phyloP scores from a whole-genome alignment of 768 basidiomycete genomes.

The Tubosaeta sp. region DNA sequence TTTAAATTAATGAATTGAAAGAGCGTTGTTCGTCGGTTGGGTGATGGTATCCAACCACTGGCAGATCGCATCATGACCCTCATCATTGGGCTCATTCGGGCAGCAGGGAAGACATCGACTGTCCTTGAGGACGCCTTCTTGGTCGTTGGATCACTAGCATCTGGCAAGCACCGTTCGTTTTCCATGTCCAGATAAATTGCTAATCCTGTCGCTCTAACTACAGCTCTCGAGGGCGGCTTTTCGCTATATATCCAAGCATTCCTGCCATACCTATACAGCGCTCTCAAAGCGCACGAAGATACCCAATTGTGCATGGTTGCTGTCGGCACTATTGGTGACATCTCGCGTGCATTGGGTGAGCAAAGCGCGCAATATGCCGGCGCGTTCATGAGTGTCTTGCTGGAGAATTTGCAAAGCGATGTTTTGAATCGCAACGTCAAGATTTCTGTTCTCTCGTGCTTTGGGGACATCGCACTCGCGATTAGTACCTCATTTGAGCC shows the following conservation, averaged over 20 bases:
- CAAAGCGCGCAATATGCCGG: constrained; percentile 78
- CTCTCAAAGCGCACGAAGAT: constrained; percentile 90
- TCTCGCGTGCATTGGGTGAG: constrained; percentile 91
- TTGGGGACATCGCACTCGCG: constrained; percentile 95
- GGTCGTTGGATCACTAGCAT: constrained; percentile 82
- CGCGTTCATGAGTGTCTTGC: constrained; percentile 86
- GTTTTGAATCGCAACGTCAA: constrained; percentile 92
- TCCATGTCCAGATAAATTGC: background rate
- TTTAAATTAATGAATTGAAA: constrained; percentile 30
- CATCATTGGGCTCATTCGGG: constrained; percentile 76
- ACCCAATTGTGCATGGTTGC: constrained; percentile 94
- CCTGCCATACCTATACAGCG: constrained; percentile 81
- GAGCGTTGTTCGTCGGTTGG: constrained; percentile 84
- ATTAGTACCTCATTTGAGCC: constrained; percentile 84
- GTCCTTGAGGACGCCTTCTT: constrained; percentile 96
- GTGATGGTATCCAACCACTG: constrained; percentile 76
- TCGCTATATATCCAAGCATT: constrained; percentile 81
- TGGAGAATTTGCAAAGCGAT: constrained; percentile 88
- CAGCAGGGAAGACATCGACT: constrained; percentile 89
- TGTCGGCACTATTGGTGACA: constrained; percentile 92
- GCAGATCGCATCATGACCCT: constrained; percentile 96
- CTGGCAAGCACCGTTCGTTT: constrained; percentile 41
- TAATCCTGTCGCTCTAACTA: constrained; percentile 3
- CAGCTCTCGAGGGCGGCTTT: constrained; percentile 76
- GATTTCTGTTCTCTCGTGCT: constrained; percentile 92